Percentiles rank a stretch among this genome's conserved stretches.
Conservation (phyloP, 768 basidiomycete genomes). For the Suillus lakei region DNA sequence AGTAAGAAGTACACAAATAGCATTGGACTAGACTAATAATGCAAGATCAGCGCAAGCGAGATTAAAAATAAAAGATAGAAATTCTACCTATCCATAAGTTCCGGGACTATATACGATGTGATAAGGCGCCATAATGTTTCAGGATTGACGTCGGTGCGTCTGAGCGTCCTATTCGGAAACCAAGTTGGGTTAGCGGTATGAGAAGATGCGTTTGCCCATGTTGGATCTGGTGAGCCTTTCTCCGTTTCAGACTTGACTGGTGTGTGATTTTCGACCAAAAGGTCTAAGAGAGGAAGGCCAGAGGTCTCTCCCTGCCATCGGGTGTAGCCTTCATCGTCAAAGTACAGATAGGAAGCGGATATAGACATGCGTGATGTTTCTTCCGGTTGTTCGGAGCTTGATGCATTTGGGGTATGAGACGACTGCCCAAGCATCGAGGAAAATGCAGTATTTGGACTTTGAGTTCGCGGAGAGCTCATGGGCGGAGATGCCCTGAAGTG, state of each 20-base stretch:
- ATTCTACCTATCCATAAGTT: slow-evolving; percentile 90
- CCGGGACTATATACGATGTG: slow-evolving; percentile 84
- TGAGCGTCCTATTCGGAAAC: slow-evolving; percentile 84
- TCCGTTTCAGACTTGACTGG: slow-evolving; percentile 41
- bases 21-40: slow-evolving; percentile 71
- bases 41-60: slow-evolving; percentile 19
- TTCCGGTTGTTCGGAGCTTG: slow-evolving; percentile 50
- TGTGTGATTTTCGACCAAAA: slow-evolving; percentile 75
- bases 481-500: slow-evolving; percentile 63
- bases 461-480: slow-evolving; percentile 48
- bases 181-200: slow-evolving; percentile 54
- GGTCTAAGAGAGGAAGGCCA: slow-evolving; percentile 85
- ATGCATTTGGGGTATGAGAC: slow-evolving; percentile 30
- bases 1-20: slow-evolving; percentile 91
- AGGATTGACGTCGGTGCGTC: slow-evolving; percentile 81
- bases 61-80: slow-evolving; percentile 17
- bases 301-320: slow-evolving; percentile 94
- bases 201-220: slow-evolving; percentile 36
- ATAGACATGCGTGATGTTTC: slow-evolving; percentile 68
- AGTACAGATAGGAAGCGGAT: slow-evolving; percentile 81
- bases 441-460: slow-evolving; percentile 49
- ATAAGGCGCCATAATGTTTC: slow-evolving; percentile 88
- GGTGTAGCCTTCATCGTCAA: slow-evolving; percentile 86
- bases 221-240: slow-evolving; percentile 27
- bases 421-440: slow-evolving; percentile 43